Percentiles rank a stretch among this genome's conserved stretches.
Conservation (phyloP, 768 basidiomycete species). For the Suillus alpinus region DNA sequence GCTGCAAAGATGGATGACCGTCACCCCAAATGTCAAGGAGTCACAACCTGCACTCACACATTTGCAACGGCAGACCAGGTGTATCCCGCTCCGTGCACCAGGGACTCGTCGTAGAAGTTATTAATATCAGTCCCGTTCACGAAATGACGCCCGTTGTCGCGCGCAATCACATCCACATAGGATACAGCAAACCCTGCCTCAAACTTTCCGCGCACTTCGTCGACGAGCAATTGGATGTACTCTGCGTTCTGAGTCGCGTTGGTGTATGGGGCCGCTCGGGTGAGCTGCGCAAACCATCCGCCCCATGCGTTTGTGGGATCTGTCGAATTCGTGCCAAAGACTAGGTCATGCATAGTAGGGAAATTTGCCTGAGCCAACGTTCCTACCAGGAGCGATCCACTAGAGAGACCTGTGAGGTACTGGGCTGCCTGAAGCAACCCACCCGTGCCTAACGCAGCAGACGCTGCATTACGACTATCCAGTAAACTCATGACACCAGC, state of each 20-base stretch:
- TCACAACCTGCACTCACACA: conserved; percentile 15
- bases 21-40: not conserved
- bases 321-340: conserved; percentile 13
- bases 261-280: conserved; percentile 9
- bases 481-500: conserved; percentile 31
- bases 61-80: conserved; percentile 24
- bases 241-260: conserved; percentile 12
- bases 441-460: conserved; percentile 26
- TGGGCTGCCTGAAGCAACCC: conserved; percentile 36
- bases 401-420: conserved; percentile 38
- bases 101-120: conserved; percentile 13
- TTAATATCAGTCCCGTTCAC: conserved; percentile 16
- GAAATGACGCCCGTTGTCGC: conserved; percentile 14
- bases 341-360: conserved; percentile 20
- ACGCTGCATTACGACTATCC: conserved; percentile 32
- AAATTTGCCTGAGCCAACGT: conserved; percentile 31
- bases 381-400: conserved; percentile 18
- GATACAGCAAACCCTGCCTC: conserved; percentile 11
- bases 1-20: conserved; percentile 10
- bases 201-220: conserved; percentile 18
- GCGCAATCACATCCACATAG: conserved; percentile 10
- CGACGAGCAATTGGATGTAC: conserved; percentile 14
- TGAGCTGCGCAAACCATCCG: conserved; percentile 21
- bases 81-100: conserved; percentile 23
- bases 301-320: conserved; percentile 6